Evolutionary conservation across 495 filamentous ascomycete species (phyloP).

Genomic region (Penicillium psychrofluorescens): DNA sequence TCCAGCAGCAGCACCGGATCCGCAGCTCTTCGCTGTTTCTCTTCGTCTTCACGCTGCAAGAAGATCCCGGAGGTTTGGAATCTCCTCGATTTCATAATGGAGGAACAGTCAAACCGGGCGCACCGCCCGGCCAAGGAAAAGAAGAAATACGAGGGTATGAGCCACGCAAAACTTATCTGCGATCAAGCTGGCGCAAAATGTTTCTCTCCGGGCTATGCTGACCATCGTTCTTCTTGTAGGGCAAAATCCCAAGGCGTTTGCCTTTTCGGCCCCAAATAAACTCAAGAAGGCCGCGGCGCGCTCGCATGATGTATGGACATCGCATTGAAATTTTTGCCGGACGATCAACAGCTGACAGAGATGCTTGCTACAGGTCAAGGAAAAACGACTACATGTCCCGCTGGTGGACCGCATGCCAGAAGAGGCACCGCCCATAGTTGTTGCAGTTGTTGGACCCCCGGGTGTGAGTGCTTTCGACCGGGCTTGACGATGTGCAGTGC

Average conservation of each 20-base stretch:
- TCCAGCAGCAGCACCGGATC: background rate
- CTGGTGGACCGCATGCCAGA: constrained; percentile 91
- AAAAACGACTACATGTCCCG: constrained; percentile 92
- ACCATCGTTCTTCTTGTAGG: constrained; percentile 1
- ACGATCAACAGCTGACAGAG: constrained; percentile 11
- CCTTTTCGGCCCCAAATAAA: constrained; percentile 76
- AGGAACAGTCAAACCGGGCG: constrained; percentile 75
- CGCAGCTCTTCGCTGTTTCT: background rate
- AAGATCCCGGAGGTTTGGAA: constrained; percentile 23
- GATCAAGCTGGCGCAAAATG: constrained; percentile 9
- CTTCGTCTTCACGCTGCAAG: background rate
- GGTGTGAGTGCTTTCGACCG: constrained; percentile 52
- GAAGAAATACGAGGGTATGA: constrained; percentile 62
- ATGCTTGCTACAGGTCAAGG: constrained; percentile 59
- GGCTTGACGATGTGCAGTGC: background rate
- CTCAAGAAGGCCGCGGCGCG: constrained; percentile 76
- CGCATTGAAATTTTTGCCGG: background rate
- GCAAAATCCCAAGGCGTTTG: constrained; percentile 76
- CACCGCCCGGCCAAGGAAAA: constrained; percentile 88
- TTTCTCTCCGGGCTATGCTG: constrained; percentile 5
- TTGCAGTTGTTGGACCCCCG: constrained; percentile 87
- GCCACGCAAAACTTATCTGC: background rate
- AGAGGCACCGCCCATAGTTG: constrained; percentile 88
- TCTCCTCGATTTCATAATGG: constrained; percentile 48
- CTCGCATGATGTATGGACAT: constrained; percentile 72